phyloP scores from a whole-genome alignment of 2,329 filamentous ascomycete genomes.

The Alternaria panax region DNA sequence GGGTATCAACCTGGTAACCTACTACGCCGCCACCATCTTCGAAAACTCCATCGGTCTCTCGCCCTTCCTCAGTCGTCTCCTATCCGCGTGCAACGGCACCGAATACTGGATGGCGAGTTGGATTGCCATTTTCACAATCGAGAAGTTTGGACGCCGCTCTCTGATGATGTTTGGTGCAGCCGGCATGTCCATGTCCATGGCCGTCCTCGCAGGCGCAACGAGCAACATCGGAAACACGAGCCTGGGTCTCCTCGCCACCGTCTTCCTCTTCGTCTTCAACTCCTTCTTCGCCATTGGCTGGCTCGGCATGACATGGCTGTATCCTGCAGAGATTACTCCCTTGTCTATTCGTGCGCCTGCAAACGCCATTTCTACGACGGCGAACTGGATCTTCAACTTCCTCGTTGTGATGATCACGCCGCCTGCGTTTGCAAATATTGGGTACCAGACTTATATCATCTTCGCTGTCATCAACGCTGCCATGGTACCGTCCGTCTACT shows the following conservation, averaged over 20 bases:
- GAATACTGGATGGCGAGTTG: slow-evolving; percentile 53
- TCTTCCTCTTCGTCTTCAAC: slow-evolving; percentile 92
- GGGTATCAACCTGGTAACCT: slow-evolving; percentile 51
- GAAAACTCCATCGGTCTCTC: slow-evolving; percentile 51
- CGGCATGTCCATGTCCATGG: slow-evolving; percentile 47
- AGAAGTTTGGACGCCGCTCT: slow-evolving; percentile 48
- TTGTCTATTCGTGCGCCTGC: slow-evolving; percentile 87
- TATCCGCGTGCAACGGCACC: slow-evolving; percentile 53
- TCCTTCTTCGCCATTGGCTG: slow-evolving; percentile 90
- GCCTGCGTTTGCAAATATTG: slow-evolving; percentile 64
- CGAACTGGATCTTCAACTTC: slow-evolving; percentile 60
- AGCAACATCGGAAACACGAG: slow-evolving; percentile 33
- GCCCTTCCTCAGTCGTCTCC: slow-evolving; percentile 44
- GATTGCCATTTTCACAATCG: slow-evolving; percentile 53
- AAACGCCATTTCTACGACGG: slow-evolving; percentile 85
- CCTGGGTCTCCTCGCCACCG: slow-evolving; percentile 60
- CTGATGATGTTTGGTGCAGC: slow-evolving; percentile 50
- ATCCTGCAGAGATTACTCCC: slow-evolving; percentile 81
- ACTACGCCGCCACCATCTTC: slow-evolving; percentile 55
- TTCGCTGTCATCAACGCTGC: slow-evolving; percentile 64
- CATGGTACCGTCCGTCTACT: slow-evolving; percentile 65
- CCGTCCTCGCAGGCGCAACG: slow-evolving; percentile 44
- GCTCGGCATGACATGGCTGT: slow-evolving; percentile 70
- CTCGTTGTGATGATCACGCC: slow-evolving; percentile 73
- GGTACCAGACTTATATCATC: slow-evolving; percentile 64